Base-by-base conservation (phyloP, 1,284 basidiomycete species). In the Malassezia nana region DNA sequence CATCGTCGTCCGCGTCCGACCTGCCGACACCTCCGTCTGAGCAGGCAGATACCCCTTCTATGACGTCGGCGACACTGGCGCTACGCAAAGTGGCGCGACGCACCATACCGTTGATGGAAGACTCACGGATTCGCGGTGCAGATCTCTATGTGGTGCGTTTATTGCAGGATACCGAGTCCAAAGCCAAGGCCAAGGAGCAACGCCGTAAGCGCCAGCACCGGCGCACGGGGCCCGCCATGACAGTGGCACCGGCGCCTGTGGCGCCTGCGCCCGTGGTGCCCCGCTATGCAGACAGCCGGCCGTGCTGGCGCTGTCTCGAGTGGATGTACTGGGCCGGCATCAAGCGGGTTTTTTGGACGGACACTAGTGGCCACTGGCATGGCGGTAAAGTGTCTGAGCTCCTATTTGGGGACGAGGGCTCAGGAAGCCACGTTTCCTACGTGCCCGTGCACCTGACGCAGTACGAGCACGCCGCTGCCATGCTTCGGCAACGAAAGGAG, bases 261-360 rank as follows among this genome's bases (percentile, higher is more conserved):
- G 1, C 35, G 24, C 40, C 22, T 8, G 48, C 26, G 2, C 40
- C 22, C 4, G 48, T 30, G 5, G 25, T 10, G 44, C 54, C 50
- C 4, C 50, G 50, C 22, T 59, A 59, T 33, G 58, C 58, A 6
- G 58, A 59, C 41, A 56, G 53, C 33, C 39, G 58, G 18, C 58
- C 58, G 28, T 59, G 58, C 43, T 59, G 58, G 58, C 38, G 58
- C 8, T 59, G 58, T 29, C 47, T 59, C 16, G 54, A 59, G 43
- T 59, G 58, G 58, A 59, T 59, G 58, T 44, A 47, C 25, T 59
- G 58, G 58, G 58, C 54, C 7, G 58, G 58, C 12, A 57, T 59
- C 30, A 59, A 59, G 55, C 58, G 58, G 4, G 58, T 59, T 10
- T 56, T 49, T 38, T 59, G 58, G 58, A 59, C 58, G 10, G 46